phyloP scores from a whole-genome alignment of 352 stramenopile species.

The Thalassiosira livingstoniorum region DNA sequence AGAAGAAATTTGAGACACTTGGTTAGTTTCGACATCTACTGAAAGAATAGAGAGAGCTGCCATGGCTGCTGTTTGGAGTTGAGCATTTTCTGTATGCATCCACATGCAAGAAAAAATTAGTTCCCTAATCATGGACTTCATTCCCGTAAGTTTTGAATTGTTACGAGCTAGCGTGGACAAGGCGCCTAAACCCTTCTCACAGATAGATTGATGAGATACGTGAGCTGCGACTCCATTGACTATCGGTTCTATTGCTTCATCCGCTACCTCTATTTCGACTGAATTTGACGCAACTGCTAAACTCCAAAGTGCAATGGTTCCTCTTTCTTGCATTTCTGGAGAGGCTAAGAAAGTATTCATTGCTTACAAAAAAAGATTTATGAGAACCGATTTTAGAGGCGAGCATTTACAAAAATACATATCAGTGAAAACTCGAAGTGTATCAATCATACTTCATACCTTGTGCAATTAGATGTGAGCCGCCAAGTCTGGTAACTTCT shows the following conservation, averaged over 20 bases:
- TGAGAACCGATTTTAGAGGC: too few relatives aligned
- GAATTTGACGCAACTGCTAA: conserved; percentile 17
- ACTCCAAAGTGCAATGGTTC: conserved; percentile 45
- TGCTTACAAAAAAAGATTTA: too few relatives aligned
- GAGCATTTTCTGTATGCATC: conserved; percentile 35
- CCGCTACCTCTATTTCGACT: conserved; percentile 40
- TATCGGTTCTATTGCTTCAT: conserved; percentile 22
- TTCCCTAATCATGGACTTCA: conserved; percentile 30
- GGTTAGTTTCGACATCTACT: conserved; percentile 37
- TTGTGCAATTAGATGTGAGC: conserved; percentile 25
- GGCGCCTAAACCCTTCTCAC: conserved; percentile 35
- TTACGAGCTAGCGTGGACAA: conserved; percentile 16
- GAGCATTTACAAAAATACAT: too few relatives aligned
- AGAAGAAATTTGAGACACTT: conserved; percentile 46
- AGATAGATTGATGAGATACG: conserved; percentile 26
- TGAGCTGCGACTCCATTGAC: conserved; percentile 44
- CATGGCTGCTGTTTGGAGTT: conserved; percentile 32
- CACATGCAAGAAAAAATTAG: conserved; percentile 53
- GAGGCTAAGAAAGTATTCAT: conserved; percentile 50
- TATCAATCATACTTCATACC: too few relatives aligned
- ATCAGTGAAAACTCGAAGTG: too few relatives aligned
- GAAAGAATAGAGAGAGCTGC: conserved; percentile 49
- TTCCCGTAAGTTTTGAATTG: conserved; percentile 38
- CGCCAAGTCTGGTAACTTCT: conserved; percentile 33
- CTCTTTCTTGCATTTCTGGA: conserved; percentile 40